A percentile compares a stretch with the other conserved stretches of the same genome.
Conservation (phyloP, 345 rosid species). For the Luvunga scandens region DNA sequence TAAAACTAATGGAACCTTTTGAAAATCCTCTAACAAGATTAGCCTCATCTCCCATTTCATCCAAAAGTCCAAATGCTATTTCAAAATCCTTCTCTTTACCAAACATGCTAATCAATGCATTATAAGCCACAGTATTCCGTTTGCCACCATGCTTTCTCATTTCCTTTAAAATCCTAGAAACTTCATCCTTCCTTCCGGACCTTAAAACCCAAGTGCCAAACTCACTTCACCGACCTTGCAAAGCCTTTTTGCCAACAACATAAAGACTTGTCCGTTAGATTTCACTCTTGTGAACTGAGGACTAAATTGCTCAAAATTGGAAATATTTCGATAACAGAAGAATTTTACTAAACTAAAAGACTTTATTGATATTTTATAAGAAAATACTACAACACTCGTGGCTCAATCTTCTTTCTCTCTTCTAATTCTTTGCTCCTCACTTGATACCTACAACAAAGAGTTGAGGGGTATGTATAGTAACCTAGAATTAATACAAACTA, state of each 20-base stretch:
- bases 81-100: conserved; percentile 52
- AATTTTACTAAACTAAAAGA: too few relatives aligned
- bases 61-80: conserved; percentile 48
- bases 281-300: too few relatives aligned
- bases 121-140: conserved; percentile 56
- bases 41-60: conserved; percentile 56
- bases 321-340: too few relatives aligned
- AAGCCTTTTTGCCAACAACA: conserved; percentile 52
- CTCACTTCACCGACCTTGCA: conserved; percentile 43
- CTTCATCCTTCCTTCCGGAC: conserved; percentile 58
- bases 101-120: conserved; percentile 51
- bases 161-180: conserved; percentile 42
- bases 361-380: too few relatives aligned
- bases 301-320: too few relatives aligned
- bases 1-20: too few relatives aligned
- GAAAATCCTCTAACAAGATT: conserved; percentile 67
- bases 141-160: conserved; percentile 53
- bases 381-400: too few relatives aligned
- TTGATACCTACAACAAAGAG: too few relatives aligned
- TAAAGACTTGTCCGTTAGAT: conserved; percentile 43
- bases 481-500: too few relatives aligned
- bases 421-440: too few relatives aligned
- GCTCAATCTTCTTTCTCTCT: too few relatives aligned
- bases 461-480: too few relatives aligned
- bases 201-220: conserved; percentile 52